Percentiles rank a stretch among this genome's conserved stretches.
These are phyloP conservation scores for Austroboletus eburneus DNA, from an alignment of 768 basidiomycete genomes.

Conservation along the genomic window DNA sequence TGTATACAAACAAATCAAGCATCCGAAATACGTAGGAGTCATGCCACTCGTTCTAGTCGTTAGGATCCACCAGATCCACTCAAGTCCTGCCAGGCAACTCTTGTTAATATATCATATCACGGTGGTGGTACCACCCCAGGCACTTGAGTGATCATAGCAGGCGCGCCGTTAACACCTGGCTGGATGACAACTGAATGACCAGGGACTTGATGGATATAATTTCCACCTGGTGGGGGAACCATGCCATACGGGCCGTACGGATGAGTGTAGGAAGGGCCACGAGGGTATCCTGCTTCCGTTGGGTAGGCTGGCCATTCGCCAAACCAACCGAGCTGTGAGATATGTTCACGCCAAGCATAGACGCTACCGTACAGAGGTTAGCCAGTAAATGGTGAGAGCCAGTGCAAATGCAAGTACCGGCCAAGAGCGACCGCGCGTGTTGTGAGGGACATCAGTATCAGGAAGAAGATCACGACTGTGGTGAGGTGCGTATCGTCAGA, in stretches of 20 bases:
- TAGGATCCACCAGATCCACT: constrained; percentile 2
- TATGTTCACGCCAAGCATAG: constrained; percentile 33
- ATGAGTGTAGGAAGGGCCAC: constrained; percentile 25
- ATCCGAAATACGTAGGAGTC: constrained; percentile 1
- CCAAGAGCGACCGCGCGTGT: constrained; percentile 32
- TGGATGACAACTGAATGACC: constrained; percentile 68
- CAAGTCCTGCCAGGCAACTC: not conserved
- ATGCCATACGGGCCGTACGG: constrained; percentile 26
- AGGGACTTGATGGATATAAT: constrained; percentile 45
- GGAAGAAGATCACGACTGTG: constrained; percentile 45
- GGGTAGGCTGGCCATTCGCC: constrained; percentile 63
- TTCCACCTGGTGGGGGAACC: constrained; percentile 21
- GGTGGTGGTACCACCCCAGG: constrained; percentile 33
- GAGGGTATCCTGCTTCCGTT: constrained; percentile 21
- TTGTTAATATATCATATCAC: not conserved
- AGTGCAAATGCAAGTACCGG: constrained; percentile 21
- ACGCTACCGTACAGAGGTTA: constrained; percentile 9
- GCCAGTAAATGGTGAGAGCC: not conserved
- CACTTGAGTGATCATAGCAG: constrained; percentile 59
- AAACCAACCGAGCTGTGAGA: constrained; percentile 71
- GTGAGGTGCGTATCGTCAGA: not conserved
- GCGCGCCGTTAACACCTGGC: constrained; percentile 56
- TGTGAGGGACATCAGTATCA: constrained; percentile 55
- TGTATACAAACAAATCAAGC: constrained; percentile 9
- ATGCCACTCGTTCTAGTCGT: constrained; percentile 8